Evolutionary conservation across 2,329 filamentous ascomycete species (phyloP), one percentile per base, ranked within the genome.

Genomic region (Trichocomaceae sp.): DNA sequence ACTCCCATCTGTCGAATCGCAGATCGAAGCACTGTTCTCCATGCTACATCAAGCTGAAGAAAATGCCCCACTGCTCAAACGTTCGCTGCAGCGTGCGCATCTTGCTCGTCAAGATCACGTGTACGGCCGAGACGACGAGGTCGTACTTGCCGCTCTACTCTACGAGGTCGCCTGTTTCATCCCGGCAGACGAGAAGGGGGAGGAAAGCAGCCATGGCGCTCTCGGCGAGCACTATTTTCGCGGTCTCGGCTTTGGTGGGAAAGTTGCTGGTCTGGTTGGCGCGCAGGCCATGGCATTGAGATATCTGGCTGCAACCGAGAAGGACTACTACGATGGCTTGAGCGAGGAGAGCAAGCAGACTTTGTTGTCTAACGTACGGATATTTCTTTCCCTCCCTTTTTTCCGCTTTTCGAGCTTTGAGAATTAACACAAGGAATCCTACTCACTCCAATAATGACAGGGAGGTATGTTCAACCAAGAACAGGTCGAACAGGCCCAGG

Each of bases 151-250:
- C 15, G 63, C 66, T 4, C 54, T 68, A 17, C 58, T 68, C 3
- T 64, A 68, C 44, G 66, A 67, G 55, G 62, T 68, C 20, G 66
- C 64, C 6, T 63, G 65, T 3, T 68, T 68, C 55, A 66, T 69
- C 31, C 65, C 64, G 0, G 62, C 61, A 2, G 63, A 64, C 2
- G 55, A 61, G 42, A 60, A 64, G 12, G 67, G 66, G 63, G 54
- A 54, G 0, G 59, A 57, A 29, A 56, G 55, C 31, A 65, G 64
- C 45, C 64, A 68, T 44, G 66, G 67, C 41, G 20, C 63, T n/a
- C 47, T 68, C 6, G 66, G 66, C 5, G 66, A 66, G 39, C 50
- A 58, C 17, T 68, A 68, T 41, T 58, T 69, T 19, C 60, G 65
- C 2, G 46, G 59, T 2, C 52, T 66, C 10, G 66, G 66, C 1